Percentiles rank a stretch among this genome's conserved stretches.
These are phyloP conservation scores for Mikania micrantha DNA, from an alignment of 129 eudicot species.

Conservation along the genomic window DNA sequence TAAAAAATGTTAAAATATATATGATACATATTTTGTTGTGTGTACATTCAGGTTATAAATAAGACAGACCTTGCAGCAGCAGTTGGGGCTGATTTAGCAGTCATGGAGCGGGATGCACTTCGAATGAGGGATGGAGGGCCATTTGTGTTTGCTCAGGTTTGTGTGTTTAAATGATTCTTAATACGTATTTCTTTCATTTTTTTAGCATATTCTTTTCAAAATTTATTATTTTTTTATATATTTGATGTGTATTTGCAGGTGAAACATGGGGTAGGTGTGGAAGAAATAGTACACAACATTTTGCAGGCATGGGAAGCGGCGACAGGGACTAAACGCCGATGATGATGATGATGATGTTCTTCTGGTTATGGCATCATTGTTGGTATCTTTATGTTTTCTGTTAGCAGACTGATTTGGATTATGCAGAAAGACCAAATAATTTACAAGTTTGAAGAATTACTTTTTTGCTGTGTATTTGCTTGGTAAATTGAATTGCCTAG, in stretches of 20 bases:
- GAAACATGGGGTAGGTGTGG: slow-evolving; percentile 92
- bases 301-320: slow-evolving; percentile 76
- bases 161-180: neutral
- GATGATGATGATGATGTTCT: too few species aligned
- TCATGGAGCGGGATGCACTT: slow-evolving; percentile 93
- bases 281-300: slow-evolving; percentile 68
- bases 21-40: neutral
- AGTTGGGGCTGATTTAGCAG: slow-evolving; percentile 89
- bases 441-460: too few species aligned
- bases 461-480: too few species aligned
- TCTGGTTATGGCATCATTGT: too few species aligned
- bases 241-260: slow-evolving; percentile 42
- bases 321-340: slow-evolving; percentile 56
- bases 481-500: too few species aligned
- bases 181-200: neutral
- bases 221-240: neutral
- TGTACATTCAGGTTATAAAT: slow-evolving; percentile 62
- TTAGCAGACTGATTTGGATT: too few species aligned
- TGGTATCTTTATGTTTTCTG: too few species aligned
- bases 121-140: slow-evolving; percentile 99
- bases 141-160: slow-evolving; percentile 93
- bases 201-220: neutral
- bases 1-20: neutral
- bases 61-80: slow-evolving; percentile 95
- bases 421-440: too few species aligned